Base-by-base conservation (phyloP, 257 asterid genomes). In the Eustoma russellianum region DNA sequence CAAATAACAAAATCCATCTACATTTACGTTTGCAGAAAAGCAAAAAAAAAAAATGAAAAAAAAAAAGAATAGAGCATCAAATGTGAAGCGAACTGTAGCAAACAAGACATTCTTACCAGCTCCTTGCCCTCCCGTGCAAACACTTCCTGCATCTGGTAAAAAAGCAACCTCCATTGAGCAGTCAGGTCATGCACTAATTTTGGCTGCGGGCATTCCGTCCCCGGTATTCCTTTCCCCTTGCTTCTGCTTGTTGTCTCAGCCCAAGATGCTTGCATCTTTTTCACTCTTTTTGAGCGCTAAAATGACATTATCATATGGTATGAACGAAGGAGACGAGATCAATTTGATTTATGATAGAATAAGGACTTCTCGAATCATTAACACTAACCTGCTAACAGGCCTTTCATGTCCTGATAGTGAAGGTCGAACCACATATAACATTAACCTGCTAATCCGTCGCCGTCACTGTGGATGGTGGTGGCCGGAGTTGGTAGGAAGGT, bases 91-190 rank as follows among this genome's bases (percentile, higher is more conserved):
- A 41, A 13, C 8, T 11, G 18, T 5, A 28, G 38, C 14, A 11
- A 41, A 18, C 0, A 52, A 17, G 12, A 56, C 17, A 60, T 7
- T 55, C 96, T 77, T 71, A 88, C 97, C 52, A 85, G 90, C 71
- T 82, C 79, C 63, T 66, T 79, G 52, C 63, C 71, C 76, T 88
- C 97, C 13, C 55, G 61, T 59, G 68, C 81, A 75, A 72, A 78
- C 58, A 61, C 72, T 48, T 55, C 70, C 41, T 86, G 74, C 85
- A 77, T 82, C 52, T 70, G 78, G 55, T 60, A 75, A 71, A 82
- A 88, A 65, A 88, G 97, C 61, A 91, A 78, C 54, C 78, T 78
- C 97, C 97, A 88, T 18, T 75, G 86, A 53, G 68, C 44, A 83
- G 65, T 74, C 57, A 88, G 71, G 67, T 78, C 70, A 48, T 82